Base-by-base conservation (phyloP, 257 asterid species). In the Primulina huaijiensis region DNA sequence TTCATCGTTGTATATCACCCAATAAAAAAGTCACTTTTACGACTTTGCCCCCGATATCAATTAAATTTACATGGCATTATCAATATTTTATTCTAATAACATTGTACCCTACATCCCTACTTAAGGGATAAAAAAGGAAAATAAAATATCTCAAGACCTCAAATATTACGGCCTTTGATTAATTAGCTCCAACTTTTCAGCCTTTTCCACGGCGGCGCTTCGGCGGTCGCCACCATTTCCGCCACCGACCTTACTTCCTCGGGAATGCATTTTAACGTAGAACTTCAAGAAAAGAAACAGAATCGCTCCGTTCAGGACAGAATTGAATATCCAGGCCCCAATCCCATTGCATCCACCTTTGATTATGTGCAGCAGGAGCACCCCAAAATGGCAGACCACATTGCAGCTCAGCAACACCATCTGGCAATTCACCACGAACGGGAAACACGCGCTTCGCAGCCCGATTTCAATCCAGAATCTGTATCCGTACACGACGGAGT, bases 281-380 rank as follows among this genome's bases (percentile, higher is more conserved):
- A 85, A 93, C 63, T 87, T 86, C 72, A 90, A 53, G 75, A 90
- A 78, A 19, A 93, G 80, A n/a, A 83, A 52, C 43, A 90, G 79
- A 60, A 90, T 82, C 0, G 92, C 89, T 1, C 81, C 91, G 27
- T 93, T 93, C 1, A 93, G 85, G 11, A 93, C 81, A 3, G 98
- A 89, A 68, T 92, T 92, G 80, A 90, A 87, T 7, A 76, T 37
- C 97, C 98, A 92, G 1, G 98, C 97, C 0, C 92, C 95, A 21
- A 92, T 90, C 8, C 98, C 98, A 37, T 88, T 87, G 70, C 98
- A 92, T 0, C 95, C 96, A 3, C 98, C 97, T 67, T 90, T 92
- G 50, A 88, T 63, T 17, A 87, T 40, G 67, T 92, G 96, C 57
- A 92, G 69, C 57, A 75, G 69, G 0, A 92, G 77, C 19, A 92